Base-by-base conservation (phyloP, 2,329 filamentous ascomycete genomes). In the Aspergillus fumigatus region DNA sequence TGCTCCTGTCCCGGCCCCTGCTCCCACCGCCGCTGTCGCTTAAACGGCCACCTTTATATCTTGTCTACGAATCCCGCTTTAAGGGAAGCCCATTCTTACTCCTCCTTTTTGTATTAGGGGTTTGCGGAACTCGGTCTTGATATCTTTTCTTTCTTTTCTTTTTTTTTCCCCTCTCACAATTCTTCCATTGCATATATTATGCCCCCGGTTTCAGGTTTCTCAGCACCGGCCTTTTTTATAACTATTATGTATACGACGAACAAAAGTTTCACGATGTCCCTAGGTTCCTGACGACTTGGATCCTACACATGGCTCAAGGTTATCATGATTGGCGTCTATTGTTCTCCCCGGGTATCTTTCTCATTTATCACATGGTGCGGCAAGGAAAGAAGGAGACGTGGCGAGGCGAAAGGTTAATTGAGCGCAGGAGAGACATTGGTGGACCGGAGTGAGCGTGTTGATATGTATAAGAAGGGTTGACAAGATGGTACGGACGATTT, bases 321-420 rank as follows among this genome's bases (percentile, higher is more conserved):
- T 70, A 69, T 75, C 68, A 74, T 67, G 71, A 73, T 71, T 70
- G 73, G 73, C 74, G 73, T 75, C 72, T 66, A 69, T 70, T 74
- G 63, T 70, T 72, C 68, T 70, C 67, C 67, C 63, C 61, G 65
- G 65, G 65, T 71, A 70, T 70, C 64, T 71, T 65, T 70, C 65
- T 68, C 59, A 64, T 65, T 68, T 62, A 67, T 63, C 60, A 65
- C 65, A 65, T 35, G 63, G 65, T 69, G 65, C 65, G 65, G 63
- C 69, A 66, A 68, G 69, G 63, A 67, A 67, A 66, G 67, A 66
- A 66, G 66, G 65, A 71, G 66, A 70, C 59, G 66, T 65, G 54
- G 62, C 57, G 61, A 69, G 61, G 62, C 61, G 68, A 67, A 65
- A 65, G 68, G 56, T 68, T 64, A 62, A 62, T 65, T 63, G 57